Evolutionary conservation across 192 early-diverging fungal species (phyloP).

Genomic region (Backusella luteola): DNA sequence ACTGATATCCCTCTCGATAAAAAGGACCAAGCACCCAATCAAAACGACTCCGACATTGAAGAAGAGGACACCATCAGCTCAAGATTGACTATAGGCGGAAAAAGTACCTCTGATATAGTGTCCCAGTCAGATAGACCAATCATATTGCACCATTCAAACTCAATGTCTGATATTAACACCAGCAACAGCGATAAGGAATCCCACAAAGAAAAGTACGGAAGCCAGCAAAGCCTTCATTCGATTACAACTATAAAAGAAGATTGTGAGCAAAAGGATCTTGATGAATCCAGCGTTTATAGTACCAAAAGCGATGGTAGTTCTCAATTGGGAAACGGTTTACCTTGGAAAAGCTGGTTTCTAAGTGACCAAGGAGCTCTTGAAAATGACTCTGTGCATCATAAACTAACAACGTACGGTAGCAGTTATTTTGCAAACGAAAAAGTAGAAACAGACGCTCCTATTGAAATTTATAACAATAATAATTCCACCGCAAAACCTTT

Average conservation of each 20-base stretch:
- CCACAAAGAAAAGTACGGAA: background rate
- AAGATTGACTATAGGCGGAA: background rate
- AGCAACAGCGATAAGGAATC: background rate
- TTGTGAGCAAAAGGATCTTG: background rate
- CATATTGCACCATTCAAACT: background rate
- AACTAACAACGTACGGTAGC: background rate
- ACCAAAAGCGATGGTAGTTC: background rate
- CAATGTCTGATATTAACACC: background rate
- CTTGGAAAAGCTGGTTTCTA: slow-evolving; percentile 11
- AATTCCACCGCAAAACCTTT: background rate
- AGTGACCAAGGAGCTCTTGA: background rate
- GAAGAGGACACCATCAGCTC: background rate
- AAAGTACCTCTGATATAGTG: background rate
- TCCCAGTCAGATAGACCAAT: background rate
- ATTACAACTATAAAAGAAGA: background rate
- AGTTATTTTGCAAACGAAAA: slow-evolving; percentile 8
- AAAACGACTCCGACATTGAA: background rate
- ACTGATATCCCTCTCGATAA: background rate
- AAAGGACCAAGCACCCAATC: background rate
- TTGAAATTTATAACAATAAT: background rate
- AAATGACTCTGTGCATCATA: background rate
- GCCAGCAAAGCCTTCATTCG: background rate
- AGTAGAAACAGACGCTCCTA: background rate
- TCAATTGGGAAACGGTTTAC: background rate
- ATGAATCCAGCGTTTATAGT: background rate